A percentile compares a stretch with the other conserved stretches of the same genome.
Evolutionary conservation across 1,284 basidiomycete species (phyloP).

Genomic region (Lignosus rhinocerotis): DNA sequence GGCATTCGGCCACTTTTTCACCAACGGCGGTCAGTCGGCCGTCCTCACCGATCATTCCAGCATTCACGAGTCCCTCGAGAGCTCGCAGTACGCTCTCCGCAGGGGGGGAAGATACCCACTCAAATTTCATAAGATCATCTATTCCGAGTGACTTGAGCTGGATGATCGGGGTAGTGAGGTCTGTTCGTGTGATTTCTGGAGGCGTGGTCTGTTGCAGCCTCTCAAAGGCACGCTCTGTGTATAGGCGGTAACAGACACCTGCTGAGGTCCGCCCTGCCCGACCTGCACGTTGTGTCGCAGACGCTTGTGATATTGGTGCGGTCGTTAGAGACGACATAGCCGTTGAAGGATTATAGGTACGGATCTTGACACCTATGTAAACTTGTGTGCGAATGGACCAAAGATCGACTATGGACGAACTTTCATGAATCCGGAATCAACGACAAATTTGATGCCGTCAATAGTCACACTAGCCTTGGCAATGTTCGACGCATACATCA

Average conservation of each 20-base stretch:
- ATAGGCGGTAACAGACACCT: conserved; percentile 94
- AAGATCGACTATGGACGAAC: conserved; percentile 39
- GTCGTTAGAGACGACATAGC: conserved; percentile 81
- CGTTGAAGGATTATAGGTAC: conserved; percentile 81
- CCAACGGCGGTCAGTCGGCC: conserved; percentile 68
- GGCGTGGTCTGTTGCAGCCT: conserved; percentile 68
- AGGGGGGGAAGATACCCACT: conserved; percentile 89
- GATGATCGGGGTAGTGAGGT: conserved; percentile 86
- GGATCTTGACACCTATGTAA: conserved; percentile 52
- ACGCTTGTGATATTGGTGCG: conserved; percentile 80
- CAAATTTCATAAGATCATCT: conserved; percentile 94
- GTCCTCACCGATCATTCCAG: conserved; percentile 73
- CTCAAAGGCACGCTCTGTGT: conserved; percentile 65
- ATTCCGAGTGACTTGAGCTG: conserved; percentile 95
- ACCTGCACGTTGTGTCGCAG: conserved; percentile 87
- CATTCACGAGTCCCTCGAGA: conserved; percentile 69
- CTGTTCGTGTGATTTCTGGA: conserved; percentile 88
- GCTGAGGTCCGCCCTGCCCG: conserved; percentile 88
- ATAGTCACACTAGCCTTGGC: conserved; percentile 96
- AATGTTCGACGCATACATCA: neutral
- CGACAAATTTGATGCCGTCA: conserved; percentile 92
- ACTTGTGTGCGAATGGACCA: conserved; percentile 12
- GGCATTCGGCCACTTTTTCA: conserved; percentile 75
- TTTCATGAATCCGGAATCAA: conserved; percentile 96
- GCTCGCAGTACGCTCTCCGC: conserved; percentile 85